Conservation (phyloP, 306 rosid species). For the Gynostemma pentaphyllum region DNA sequence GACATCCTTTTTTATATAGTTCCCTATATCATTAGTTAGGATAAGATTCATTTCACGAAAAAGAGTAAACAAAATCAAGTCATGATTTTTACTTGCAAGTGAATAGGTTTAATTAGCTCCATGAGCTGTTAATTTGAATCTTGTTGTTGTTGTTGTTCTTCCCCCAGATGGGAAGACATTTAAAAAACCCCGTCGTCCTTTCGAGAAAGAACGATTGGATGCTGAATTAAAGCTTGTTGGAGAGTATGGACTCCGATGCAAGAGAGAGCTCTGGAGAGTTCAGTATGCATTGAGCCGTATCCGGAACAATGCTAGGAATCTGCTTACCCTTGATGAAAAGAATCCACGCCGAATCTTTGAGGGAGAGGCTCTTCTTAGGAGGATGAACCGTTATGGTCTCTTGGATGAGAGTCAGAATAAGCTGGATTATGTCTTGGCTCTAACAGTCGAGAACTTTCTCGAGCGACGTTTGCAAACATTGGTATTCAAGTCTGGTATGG, state of each 20-base stretch:
- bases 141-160: too few relatives aligned
- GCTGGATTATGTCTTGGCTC: slow-evolving; percentile 58
- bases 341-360: slow-evolving; percentile 57
- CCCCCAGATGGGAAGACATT: background rate
- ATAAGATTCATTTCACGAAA: too few relatives aligned
- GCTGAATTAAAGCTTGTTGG: slow-evolving; percentile 53
- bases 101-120: too few relatives aligned
- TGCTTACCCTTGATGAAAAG: slow-evolving; percentile 53
- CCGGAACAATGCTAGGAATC: slow-evolving; percentile 46
- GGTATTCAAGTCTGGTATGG: slow-evolving; percentile 55
- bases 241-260: slow-evolving; percentile 56
- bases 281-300: slow-evolving; percentile 52
- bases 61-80: too few relatives aligned
- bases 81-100: too few relatives aligned
- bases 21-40: too few relatives aligned
- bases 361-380: slow-evolving; percentile 47
- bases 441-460: slow-evolving; percentile 53
- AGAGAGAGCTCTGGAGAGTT: too few relatives aligned
- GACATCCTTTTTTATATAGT: too few relatives aligned
- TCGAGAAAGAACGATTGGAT: slow-evolving; percentile 22
- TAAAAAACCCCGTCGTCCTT: background rate
- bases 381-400: slow-evolving; percentile 49
- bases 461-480: slow-evolving; percentile 61
- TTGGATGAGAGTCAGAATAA: slow-evolving; percentile 55
- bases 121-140: too few relatives aligned